Evolutionary conservation across 1,139 yeast species (phyloP), one percentile per base, ranked within the genome.

Genomic region (Dujonia santamariae): DNA sequence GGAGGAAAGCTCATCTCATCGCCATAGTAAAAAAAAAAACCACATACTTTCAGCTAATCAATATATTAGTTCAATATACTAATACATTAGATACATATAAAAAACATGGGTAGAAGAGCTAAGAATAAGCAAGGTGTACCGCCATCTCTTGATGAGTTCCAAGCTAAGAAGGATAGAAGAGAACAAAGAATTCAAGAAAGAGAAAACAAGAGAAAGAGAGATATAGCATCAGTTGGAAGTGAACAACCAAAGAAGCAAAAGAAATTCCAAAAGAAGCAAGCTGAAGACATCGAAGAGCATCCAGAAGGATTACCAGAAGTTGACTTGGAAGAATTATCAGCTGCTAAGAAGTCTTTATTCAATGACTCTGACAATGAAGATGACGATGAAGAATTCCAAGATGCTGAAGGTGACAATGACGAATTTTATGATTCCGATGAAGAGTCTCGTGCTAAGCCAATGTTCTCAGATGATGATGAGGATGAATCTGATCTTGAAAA

Each of bases 91-190:
- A 11, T 11, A 4, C 27, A 4, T 21, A 6, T 12, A 4, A 38
- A 21, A 26, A 53, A 38, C 39, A 87, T 87, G 96, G 97, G 96
- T 58, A 83, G 96, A 77, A 82, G 86, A 70, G 85, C 87, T 40
- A 85, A 82, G 66, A 83, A 85, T 54, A 88, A 85, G 71, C 97
- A 88, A 65, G 90, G 86, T 22, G 85, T 75, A 40, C 97, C 97
- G 47, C 96, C 96, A 28, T 55, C 85, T 9, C 69, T 80, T 44
- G 97, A 88, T 30, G 96, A 88, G 52, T 81, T 88, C 55, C 78
- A 80, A 45, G 76, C 76, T 9, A 67, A 59, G 37, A 80, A 77
- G 47, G 74, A 69, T 30, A 75, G 70, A 51, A 71, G 65, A 46
- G 69, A 66, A 18, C 59, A 62, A 43, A 61, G 65, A 46, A 45